These are phyloP conservation scores for Lachnellula cervina DNA, from an alignment of 2,329 filamentous ascomycete genomes.

Conservation along the genomic window DNA sequence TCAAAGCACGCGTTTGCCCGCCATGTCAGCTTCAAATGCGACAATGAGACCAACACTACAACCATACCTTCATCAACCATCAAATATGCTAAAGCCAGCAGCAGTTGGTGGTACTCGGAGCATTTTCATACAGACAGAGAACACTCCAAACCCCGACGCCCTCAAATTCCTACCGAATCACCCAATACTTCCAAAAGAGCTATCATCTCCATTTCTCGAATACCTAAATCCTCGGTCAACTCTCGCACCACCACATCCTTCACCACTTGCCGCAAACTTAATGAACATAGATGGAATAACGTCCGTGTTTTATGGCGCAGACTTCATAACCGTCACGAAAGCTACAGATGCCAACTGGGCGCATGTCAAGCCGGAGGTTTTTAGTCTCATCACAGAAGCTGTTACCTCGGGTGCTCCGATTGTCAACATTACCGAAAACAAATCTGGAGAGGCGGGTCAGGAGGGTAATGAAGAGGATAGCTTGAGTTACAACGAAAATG, in stretches of 20 bases:
- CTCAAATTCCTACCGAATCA: conserved; percentile 95
- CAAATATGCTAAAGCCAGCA: conserved; percentile 34
- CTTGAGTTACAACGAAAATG: conserved; percentile 80
- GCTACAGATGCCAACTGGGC: conserved; percentile 84
- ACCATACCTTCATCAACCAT: conserved; percentile 36
- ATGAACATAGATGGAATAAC: conserved; percentile 95
- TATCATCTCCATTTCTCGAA: conserved; percentile 78
- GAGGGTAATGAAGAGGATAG: conserved; percentile 56
- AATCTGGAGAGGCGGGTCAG: conserved; percentile 47
- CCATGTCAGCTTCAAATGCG: conserved; percentile 43
- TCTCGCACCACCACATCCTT: conserved; percentile 82
- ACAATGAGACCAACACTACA: conserved; percentile 42
- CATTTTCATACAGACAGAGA: conserved; percentile 97
- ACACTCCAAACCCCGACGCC: conserved; percentile 90
- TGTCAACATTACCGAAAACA: conserved; percentile 65
- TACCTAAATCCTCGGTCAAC: conserved; percentile 87
- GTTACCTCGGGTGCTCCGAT: conserved; percentile 79
- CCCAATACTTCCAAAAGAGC: conserved; percentile 69
- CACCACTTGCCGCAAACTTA: conserved; percentile 82
- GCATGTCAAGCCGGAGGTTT: conserved; percentile 91
- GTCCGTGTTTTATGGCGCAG: conserved; percentile 85
- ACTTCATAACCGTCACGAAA: conserved; percentile 98
- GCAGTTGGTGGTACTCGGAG: conserved; percentile 51
- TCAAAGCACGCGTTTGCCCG: conserved; percentile 40
- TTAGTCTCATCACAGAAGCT: conserved; percentile 88